These are phyloP conservation scores for Apostasia shenzhenica DNA, from an alignment of 106 monocot species.

Conservation along the genomic window DNA sequence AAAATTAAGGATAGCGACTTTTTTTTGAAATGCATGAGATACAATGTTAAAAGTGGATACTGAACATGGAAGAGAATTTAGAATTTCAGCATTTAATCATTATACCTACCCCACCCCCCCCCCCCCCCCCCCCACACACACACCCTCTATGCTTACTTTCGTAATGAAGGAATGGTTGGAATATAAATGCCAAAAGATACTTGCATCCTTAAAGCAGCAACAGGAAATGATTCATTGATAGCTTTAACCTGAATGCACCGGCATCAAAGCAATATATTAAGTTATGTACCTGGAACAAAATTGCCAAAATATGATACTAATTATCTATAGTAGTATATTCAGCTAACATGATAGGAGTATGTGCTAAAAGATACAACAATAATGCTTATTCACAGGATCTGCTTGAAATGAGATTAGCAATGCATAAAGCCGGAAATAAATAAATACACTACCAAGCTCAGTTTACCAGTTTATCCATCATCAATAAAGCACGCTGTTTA, in stretches of 20 bases:
- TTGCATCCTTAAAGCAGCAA: conserved; percentile 39
- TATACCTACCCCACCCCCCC: too few relatives aligned
- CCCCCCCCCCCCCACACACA: neutral
- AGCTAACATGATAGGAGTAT: too few relatives aligned
- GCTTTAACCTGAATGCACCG: conserved; percentile 43
- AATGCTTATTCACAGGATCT: too few relatives aligned
- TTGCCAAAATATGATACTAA: too few relatives aligned
- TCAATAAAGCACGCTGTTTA: conserved; percentile 80
- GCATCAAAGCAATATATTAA: neutral
- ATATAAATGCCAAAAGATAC: conserved; percentile 55
- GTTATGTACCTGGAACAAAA: too few relatives aligned
- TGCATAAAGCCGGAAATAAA: neutral
- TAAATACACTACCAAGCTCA: neutral
- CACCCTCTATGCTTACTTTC: conserved; percentile 49
- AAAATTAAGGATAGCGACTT: too few relatives aligned
- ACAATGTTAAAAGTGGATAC: too few relatives aligned
- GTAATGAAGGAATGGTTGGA: conserved; percentile 72
- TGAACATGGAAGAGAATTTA: too few relatives aligned
- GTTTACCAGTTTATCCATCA: conserved; percentile 90
- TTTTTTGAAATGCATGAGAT: too few relatives aligned
- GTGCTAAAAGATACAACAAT: too few relatives aligned
- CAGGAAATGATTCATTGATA: conserved; percentile 40
- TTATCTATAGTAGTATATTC: too few relatives aligned
- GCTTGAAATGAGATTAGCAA: neutral
- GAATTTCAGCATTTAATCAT: too few relatives aligned